A percentile compares a stretch with the other conserved stretches of the same genome.
Evolutionary conservation across 805 yeast species (phyloP).

Genomic region (Ogataea polymorpha): DNA sequence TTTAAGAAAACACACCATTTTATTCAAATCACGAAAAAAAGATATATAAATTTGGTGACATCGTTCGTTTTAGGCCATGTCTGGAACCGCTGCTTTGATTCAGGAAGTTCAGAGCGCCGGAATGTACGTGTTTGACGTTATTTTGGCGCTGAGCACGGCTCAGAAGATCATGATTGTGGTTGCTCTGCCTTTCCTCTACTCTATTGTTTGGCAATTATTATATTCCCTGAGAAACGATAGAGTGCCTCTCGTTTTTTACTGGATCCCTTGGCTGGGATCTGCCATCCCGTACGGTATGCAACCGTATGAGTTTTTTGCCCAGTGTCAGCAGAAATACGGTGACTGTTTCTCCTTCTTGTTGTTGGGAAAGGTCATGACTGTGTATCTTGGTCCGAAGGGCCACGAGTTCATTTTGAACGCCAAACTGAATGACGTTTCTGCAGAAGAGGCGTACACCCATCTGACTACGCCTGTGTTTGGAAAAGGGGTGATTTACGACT

Average conservation of each 20-base stretch:
- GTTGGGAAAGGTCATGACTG: constrained; percentile 91
- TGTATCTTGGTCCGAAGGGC: constrained; percentile 94
- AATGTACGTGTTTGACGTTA: constrained; percentile 3
- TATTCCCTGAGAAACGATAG: constrained; percentile 76
- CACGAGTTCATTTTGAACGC: constrained; percentile 95
- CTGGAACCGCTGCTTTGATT: constrained; percentile 24
- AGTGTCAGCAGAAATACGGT: constrained; percentile 79
- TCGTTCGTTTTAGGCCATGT: constrained; percentile 18
- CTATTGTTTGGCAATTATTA: constrained; percentile 60
- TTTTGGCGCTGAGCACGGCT: constrained; percentile 20
- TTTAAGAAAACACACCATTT: constrained; percentile 12
- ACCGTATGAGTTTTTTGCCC: constrained; percentile 86
- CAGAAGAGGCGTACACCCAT: constrained; percentile 94
- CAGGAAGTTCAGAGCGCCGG: constrained; percentile 16
- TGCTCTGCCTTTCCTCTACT: constrained; percentile 60
- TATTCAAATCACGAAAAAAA: not conserved
- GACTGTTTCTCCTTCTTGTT: constrained; percentile 89
- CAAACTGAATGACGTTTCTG: constrained; percentile 83
- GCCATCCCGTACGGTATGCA: constrained; percentile 87
- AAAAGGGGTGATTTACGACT: constrained; percentile 94
- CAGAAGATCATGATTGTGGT: constrained; percentile 35
- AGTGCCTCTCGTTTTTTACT: constrained; percentile 86
- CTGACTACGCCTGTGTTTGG: constrained; percentile 99
- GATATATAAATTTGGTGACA: constrained; percentile 1
- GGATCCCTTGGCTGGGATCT: constrained; percentile 95